Percentiles rank a stretch among this genome's conserved stretches.
Evolutionary conservation across 116 monocot species (phyloP).

Genomic region (Dioscorea cayenensis): DNA sequence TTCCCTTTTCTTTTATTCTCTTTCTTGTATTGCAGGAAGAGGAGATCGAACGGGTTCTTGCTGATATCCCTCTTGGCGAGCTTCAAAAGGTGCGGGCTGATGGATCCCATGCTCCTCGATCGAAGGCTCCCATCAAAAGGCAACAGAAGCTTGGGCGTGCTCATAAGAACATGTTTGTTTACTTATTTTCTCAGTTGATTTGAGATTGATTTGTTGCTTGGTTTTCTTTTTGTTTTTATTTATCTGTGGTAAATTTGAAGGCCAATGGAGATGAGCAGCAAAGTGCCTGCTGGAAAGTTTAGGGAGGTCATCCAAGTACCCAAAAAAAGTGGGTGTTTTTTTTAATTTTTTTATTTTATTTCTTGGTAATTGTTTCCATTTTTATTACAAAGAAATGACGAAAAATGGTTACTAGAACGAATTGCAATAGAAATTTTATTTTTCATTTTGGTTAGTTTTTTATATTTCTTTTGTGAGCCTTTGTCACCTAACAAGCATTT

Average conservation of each 20-base stretch:
- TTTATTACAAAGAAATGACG: no score
- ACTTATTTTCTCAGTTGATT: not conserved
- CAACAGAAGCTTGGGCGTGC: slow-evolving; percentile 38
- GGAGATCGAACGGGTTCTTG: slow-evolving; percentile 53
- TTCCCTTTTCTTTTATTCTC: no score
- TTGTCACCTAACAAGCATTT: no score
- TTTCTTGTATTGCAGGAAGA: slow-evolving; percentile 3
- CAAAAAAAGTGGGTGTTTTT: slow-evolving; percentile 59
- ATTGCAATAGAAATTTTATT: no score
- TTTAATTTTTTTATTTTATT: no score
- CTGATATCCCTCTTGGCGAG: slow-evolving; percentile 70
- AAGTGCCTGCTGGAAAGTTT: slow-evolving; percentile 50
- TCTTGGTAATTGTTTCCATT: no score
- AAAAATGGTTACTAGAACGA: no score
- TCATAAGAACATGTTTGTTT: slow-evolving; percentile 66
- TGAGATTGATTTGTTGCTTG: not conserved
- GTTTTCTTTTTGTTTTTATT: not conserved
- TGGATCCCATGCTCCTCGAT: slow-evolving; percentile 38
- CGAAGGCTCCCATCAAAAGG: not conserved
- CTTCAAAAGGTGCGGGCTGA: slow-evolving; percentile 67
- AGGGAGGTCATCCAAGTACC: slow-evolving; percentile 80
- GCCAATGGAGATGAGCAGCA: slow-evolving; percentile 86
- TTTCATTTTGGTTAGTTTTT: no score
- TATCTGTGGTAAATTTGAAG: slow-evolving; percentile 18
- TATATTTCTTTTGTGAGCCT: no score